Base-by-base conservation (phyloP, 345 rosid genomes). In the Camelina neglecta region DNA sequence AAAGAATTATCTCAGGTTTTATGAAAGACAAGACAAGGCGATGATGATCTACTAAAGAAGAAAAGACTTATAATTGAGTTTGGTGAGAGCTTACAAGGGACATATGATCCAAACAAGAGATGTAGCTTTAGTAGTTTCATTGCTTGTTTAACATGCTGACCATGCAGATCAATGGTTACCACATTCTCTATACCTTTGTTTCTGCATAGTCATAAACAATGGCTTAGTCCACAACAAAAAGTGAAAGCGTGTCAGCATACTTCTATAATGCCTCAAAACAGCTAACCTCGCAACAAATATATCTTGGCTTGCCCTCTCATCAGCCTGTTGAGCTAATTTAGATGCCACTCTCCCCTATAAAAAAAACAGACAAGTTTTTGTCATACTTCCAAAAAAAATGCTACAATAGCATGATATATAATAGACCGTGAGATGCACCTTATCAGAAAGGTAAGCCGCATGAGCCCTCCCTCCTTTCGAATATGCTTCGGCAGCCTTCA, bases 101-200 rank as follows among this genome's bases (percentile, higher is more conserved):
- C 85, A 57, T 86, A 88, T 35, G 85, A 74, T 77, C 88, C 97
- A 23, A 90, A 70, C 51, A 92, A 74, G 67, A 94, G 90, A 80
- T 90, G 93, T 55, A 86, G 69, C 81, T 94, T 94, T 71, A 94
- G 77, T 67, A 90, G 81, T 80, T 71, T 82, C 92, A 90, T 89
- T 59, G 97, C 96, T 80, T 83, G 88, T 79, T 94, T 90, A 56
- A 92, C 95, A 79, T 92, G 97, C 75, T 94, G 98, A 50, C 98
- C 98, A 58, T 94, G 98, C 76, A 94, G 81, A 83, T 94, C 98
- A 67, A 94, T 94, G 72, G 96, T 92, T 80, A 92, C 73, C 64
- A 86, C 81, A 73, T 94, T 94, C 81, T 90, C 92, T 67, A 92
- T 84, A 56, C 38, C 89, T 80, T 82, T 90, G 83, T 94, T 94